A percentile compares a stretch with the other conserved stretches of the same genome.
Evolutionary conservation across 1,284 basidiomycete genomes (phyloP).

Genomic region (Vanrija sp.): DNA sequence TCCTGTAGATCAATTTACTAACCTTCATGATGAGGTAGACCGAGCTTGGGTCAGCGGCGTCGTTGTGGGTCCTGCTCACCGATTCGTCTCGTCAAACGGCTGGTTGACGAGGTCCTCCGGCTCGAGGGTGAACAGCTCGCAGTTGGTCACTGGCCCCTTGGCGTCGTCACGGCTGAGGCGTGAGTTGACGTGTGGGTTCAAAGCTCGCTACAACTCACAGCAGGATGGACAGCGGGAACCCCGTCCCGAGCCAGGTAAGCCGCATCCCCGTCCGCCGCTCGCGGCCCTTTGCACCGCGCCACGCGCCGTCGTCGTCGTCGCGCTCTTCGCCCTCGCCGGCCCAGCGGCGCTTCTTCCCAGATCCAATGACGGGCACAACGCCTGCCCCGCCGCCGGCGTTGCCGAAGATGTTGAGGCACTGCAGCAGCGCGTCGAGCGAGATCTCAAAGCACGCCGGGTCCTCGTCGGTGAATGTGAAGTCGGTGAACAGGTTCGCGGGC

Average conservation of each 20-base stretch:
- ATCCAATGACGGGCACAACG: background rate
- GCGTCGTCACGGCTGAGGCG: conserved; percentile 71
- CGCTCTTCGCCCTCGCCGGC: conserved; percentile 51
- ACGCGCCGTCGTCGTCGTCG: conserved; percentile 49
- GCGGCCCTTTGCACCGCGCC: conserved; percentile 8
- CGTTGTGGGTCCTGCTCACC: conserved; percentile 51
- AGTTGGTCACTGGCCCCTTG: conserved; percentile 78
- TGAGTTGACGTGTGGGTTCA: too few species aligned
- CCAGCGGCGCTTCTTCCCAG: conserved; percentile 29
- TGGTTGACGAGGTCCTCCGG: conserved; percentile 76
- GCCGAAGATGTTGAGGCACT: conserved; percentile 88
- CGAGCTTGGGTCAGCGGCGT: conserved; percentile 52
- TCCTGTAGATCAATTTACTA: conserved; percentile 9
- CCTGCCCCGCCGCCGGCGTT: conserved; percentile 55
- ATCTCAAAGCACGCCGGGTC: conserved; percentile 65
- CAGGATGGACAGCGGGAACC: conserved; percentile 71
- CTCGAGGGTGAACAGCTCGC: conserved; percentile 81
- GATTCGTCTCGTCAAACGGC: conserved; percentile 65
- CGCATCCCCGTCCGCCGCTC: conserved; percentile 65
- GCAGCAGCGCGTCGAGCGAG: conserved; percentile 72
- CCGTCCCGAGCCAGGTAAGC: conserved; percentile 73
- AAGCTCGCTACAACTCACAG: too few species aligned
- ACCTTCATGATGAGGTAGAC: conserved; percentile 85
- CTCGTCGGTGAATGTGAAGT: conserved; percentile 57
- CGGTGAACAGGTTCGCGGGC: conserved; percentile 70